A percentile compares a stretch with the other conserved stretches of the same genome.
Evolutionary conservation across 2,329 filamentous ascomycete species (phyloP).

Genomic region (Macrophomina tecta): DNA sequence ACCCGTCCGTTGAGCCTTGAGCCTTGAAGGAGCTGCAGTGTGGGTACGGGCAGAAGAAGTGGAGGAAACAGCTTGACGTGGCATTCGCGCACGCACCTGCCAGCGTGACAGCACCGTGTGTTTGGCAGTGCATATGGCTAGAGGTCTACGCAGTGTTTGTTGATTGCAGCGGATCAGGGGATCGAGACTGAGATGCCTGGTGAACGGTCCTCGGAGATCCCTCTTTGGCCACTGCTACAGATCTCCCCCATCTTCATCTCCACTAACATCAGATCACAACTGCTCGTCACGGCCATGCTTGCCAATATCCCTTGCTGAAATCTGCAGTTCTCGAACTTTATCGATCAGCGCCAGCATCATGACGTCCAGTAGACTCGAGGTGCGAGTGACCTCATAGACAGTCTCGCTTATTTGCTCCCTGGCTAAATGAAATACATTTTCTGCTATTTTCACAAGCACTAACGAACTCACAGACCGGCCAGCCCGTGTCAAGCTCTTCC

Average conservation of each 20-base stretch:
- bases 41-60: neutral
- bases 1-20: neutral
- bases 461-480: neutral
- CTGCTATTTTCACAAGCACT: neutral
- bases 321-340: neutral
- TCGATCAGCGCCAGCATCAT: neutral
- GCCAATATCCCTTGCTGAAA: neutral
- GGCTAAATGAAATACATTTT: neutral
- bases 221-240: neutral
- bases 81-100: constrained; percentile 13
- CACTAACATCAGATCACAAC: neutral
- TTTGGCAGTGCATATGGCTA: too few species aligned
- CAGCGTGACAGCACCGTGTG: neutral
- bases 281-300: neutral
- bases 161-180: neutral
- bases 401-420: neutral
- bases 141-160: neutral
- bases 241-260: constrained; percentile 4
- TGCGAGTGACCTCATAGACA: neutral
- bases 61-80: constrained; percentile 14
- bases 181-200: neutral
- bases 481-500: neutral
- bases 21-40: neutral
- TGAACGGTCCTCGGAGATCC: neutral
- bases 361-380: neutral